A percentile compares a stretch with the other conserved stretches of the same genome.
These are phyloP conservation scores for Talaromyces funiculosus DNA, from an alignment of 2,329 filamentous ascomycete genomes.

Conservation along the genomic window DNA sequence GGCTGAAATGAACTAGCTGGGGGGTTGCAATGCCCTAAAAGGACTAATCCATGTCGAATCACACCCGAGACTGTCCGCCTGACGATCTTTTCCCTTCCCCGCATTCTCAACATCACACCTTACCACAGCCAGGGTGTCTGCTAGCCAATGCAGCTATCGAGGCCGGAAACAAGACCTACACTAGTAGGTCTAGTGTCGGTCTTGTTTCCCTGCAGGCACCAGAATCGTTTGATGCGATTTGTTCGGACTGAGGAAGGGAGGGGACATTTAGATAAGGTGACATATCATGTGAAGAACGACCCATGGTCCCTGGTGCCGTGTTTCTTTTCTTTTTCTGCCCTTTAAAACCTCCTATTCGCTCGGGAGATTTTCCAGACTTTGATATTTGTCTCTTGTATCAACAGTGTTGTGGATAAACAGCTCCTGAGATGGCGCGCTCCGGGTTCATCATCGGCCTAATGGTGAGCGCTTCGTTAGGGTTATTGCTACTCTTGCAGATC, in stretches of 20 bases:
- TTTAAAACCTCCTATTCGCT: not conserved
- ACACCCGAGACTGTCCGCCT: not conserved
- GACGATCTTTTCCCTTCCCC: conserved; percentile 5
- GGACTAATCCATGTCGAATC: not conserved
- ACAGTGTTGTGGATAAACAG: not conserved
- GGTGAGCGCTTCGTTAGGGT: conserved; percentile 22
- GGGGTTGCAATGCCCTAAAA: not conserved
- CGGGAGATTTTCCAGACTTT: not conserved
- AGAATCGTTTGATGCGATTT: not conserved
- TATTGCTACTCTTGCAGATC: conserved; percentile 29
- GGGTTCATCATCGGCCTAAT: conserved; percentile 23
- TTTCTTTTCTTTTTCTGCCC: not conserved
- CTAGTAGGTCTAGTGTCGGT: not conserved
- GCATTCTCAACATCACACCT: conserved; percentile 2
- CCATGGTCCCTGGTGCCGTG: not conserved
- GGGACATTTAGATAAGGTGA: not conserved
- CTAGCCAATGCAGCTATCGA: not conserved
- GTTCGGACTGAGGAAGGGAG: not conserved
- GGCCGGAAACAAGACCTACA: not conserved
- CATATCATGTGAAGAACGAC: not conserved
- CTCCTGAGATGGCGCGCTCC: conserved; percentile 25
- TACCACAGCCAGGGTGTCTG: not conserved
- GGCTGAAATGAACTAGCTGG: not conserved
- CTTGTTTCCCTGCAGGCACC: not conserved
- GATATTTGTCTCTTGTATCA: not conserved